A percentile compares a stretch with the other conserved stretches of the same genome.
phyloP scores from a whole-genome alignment of 2,329 filamentous ascomycete species.

The Colletotrichum cuscutae region DNA sequence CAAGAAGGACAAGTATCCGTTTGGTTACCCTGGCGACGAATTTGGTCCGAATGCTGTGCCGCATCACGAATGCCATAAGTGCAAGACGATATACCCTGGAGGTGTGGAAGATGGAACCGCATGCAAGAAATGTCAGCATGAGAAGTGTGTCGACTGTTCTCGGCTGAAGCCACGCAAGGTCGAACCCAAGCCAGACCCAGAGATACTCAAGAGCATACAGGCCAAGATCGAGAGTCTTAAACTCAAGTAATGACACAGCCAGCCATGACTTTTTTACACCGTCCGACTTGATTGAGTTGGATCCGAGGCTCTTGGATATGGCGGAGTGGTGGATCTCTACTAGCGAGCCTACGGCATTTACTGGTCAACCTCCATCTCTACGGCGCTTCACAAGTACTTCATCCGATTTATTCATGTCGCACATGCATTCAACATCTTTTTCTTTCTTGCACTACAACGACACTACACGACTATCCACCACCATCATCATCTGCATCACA shows the following conservation, averaged over 20 bases:
- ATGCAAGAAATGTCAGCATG: slow-evolving; percentile 70
- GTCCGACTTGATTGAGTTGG: slow-evolving; percentile 19
- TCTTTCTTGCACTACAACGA: slow-evolving; percentile 30
- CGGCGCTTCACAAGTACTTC: slow-evolving; percentile 25
- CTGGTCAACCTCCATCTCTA: slow-evolving; percentile 12
- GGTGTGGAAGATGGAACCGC: slow-evolving; percentile 60
- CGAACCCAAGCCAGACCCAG: slow-evolving; percentile 70
- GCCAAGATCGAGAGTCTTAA: slow-evolving; percentile 61
- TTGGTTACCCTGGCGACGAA: slow-evolving; percentile 75
- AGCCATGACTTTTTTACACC: background rate
- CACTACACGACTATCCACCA: slow-evolving; percentile 28
- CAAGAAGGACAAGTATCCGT: slow-evolving; percentile 75
- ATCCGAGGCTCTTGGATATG: slow-evolving; percentile 24
- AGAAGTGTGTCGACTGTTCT: slow-evolving; percentile 68
- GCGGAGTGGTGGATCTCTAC: slow-evolving; percentile 15
- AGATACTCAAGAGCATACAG: slow-evolving; percentile 67
- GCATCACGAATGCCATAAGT: slow-evolving; percentile 71
- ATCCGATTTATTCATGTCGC: slow-evolving; percentile 19
- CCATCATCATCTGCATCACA: slow-evolving; percentile 28
- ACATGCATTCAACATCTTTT: slow-evolving; percentile 26
- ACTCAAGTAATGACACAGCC: slow-evolving; percentile 37
- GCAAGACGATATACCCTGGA: slow-evolving; percentile 66
- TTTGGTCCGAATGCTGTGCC: slow-evolving; percentile 63
- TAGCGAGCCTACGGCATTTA: slow-evolving; percentile 27
- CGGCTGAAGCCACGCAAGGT: slow-evolving; percentile 69